Evolutionary conservation across 768 basidiomycete genomes (phyloP), one percentile per base, ranked within the genome.

Genomic region (Calocera viscosa): DNA sequence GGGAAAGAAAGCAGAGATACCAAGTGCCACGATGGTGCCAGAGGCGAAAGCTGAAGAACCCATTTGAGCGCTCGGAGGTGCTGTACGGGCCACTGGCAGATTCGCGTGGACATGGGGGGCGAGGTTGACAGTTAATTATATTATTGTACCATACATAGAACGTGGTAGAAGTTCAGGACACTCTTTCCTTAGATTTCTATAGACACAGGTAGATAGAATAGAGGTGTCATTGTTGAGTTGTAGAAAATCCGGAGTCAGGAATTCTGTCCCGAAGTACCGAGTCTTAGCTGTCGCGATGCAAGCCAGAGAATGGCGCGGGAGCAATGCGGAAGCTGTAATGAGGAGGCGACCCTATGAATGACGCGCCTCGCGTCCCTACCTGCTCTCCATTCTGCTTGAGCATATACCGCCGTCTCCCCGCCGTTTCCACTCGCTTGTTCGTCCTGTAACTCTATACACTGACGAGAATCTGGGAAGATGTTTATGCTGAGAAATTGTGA

Each of bases 401-500:
- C 53, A 26, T 60, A 60, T 32, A 60, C 53, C 53, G 30, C 53
- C 53, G 30, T 60, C 30, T 22, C 26, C 8, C 22, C 53, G 14
- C n/a, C 43, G 5, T 17, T 47, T 24, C 5, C 53, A 10, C 26
- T 28, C 53, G 11, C 11, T n/a, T 28, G 26, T 60, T 19, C 10
- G 30, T 8, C 24, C 53, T 32, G 7, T 32, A 28, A 16, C 30
- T 16, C 26, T 5, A 32, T 10, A 60, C 30, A 28, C 19, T 60
- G 26, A 32, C 53, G 53, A 60, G 2, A 7, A 2, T 66, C 43
- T 70, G 66, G 68, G 77, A 77, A 75, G 70, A 92, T 93, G 90
- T 91, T 91, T 76, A 84, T 93, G 75, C 90, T 93, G 79, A 86
- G 81, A 78, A 90, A 83, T 75, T 76, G 90, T 91, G 70, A 76